phyloP scores from a whole-genome alignment of 1,139 yeast species.

The Hanseniaspora gamundiae region DNA sequence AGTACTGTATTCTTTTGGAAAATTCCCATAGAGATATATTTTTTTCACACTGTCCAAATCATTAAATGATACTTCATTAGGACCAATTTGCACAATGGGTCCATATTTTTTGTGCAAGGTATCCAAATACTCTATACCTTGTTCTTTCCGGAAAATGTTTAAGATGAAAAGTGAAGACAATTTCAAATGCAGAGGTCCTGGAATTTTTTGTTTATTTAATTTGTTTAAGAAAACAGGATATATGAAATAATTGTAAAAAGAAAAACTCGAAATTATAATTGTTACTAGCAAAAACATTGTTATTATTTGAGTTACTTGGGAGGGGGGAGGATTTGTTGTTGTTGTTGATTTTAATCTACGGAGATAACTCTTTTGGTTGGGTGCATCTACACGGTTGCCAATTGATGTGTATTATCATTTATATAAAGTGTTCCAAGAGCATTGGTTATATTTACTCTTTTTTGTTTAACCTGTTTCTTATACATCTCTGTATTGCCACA shows the following conservation, averaged over 20 bases:
- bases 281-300: conserved; percentile 1
- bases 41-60: conserved; percentile 42
- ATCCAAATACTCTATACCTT: conserved; percentile 41
- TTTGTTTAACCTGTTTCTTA: too few species aligned
- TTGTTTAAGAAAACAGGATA: conserved; percentile 41
- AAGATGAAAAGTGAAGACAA: conserved; percentile 36
- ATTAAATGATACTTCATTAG: conserved; percentile 48
- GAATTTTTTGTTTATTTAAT: conserved; percentile 31
- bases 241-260: conserved; percentile 26
- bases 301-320: background rate
- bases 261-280: background rate
- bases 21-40: conserved; percentile 32
- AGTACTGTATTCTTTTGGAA: conserved; percentile 42
- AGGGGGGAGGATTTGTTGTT: too few species aligned
- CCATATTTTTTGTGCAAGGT: conserved; percentile 46
- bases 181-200: conserved; percentile 50
- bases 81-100: conserved; percentile 47
- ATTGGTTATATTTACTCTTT: too few species aligned
- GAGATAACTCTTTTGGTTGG: too few species aligned
- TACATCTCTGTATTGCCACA: too few species aligned
- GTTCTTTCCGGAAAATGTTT: conserved; percentile 40
- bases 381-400: too few species aligned
- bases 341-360: too few species aligned
- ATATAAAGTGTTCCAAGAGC: too few species aligned
- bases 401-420: too few species aligned